phyloP scores from a whole-genome alignment of 73 alveolate genomes.

The Breviolum minutum region DNA sequence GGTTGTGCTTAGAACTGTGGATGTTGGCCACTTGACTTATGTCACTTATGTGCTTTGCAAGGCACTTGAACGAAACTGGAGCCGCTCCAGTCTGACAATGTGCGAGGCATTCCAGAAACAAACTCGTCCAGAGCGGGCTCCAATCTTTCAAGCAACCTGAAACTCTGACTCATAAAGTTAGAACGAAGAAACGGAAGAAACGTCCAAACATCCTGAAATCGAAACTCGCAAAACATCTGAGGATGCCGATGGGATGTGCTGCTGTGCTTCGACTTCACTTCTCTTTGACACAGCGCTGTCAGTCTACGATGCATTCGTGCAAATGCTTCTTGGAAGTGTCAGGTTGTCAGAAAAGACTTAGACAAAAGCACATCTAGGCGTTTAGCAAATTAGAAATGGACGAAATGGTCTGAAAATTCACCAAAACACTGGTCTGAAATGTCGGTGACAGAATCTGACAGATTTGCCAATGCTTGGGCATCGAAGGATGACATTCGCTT shows the following conservation, averaged over 20 bases:
- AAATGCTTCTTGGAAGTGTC: background rate
- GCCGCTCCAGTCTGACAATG: constrained; percentile 66
- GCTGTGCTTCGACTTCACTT: no score
- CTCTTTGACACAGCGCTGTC: no score
- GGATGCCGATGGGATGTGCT: no score
- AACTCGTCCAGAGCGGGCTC: constrained; percentile 55
- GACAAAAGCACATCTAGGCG: background rate
- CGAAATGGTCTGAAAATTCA: no score
- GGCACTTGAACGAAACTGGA: background rate
- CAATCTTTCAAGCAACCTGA: constrained; percentile 24
- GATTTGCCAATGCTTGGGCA: constrained; percentile 91
- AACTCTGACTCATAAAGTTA: background rate
- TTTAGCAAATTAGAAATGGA: no score
- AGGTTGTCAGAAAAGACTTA: background rate
- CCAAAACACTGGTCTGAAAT: constrained; percentile 14
- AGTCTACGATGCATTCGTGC: no score
- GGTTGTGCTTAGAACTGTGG: no score
- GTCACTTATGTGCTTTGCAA: background rate
- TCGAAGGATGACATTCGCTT: constrained; percentile 58
- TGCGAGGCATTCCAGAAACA: constrained; percentile 56
- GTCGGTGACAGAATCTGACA: constrained; percentile 63
- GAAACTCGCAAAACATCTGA: background rate
- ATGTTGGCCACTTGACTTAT: no score
- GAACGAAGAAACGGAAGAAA: background rate
- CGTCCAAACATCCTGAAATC: background rate